Evolutionary conservation across 1,139 yeast species (phyloP).

Genomic region (Saccharomyces hybrid): DNA sequence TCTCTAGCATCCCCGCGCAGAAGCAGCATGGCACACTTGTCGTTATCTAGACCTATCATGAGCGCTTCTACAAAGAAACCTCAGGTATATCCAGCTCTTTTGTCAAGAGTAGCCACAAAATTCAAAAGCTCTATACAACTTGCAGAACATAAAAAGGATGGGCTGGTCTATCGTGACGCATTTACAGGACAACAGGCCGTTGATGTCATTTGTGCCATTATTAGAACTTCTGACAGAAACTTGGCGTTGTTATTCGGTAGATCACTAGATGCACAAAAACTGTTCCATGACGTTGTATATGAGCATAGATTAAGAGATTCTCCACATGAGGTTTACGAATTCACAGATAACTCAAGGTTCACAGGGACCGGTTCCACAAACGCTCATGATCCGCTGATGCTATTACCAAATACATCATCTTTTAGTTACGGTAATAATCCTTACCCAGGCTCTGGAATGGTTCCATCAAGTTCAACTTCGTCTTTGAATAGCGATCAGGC

Average conservation of each 20-base stretch:
- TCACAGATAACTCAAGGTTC: constrained; percentile 45
- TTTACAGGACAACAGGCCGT: constrained; percentile 95
- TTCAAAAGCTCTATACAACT: constrained; percentile 65
- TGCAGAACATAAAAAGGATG: constrained; percentile 83
- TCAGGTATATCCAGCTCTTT: constrained; percentile 70
- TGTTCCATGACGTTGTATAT: constrained; percentile 92
- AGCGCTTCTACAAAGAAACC: constrained; percentile 25
- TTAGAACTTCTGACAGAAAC: constrained; percentile 85
- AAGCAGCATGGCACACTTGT: constrained; percentile 10
- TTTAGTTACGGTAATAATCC: constrained; percentile 3
- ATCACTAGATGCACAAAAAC: constrained; percentile 87
- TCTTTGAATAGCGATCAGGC: constrained; percentile 20
- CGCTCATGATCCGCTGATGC: constrained; percentile 23
- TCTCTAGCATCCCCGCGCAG: constrained; percentile 16
- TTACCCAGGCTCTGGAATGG: constrained; percentile 8
- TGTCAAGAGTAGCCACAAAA: constrained; percentile 75
- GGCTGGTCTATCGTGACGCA: constrained; percentile 89
- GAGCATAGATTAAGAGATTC: constrained; percentile 90
- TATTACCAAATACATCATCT: constrained; percentile 14
- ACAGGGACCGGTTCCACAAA: constrained; percentile 17
- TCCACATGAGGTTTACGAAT: constrained; percentile 78
- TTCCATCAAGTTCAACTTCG: constrained; percentile 17
- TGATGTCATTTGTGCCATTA: constrained; percentile 74
- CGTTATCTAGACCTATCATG: constrained; percentile 25
- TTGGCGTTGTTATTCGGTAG: constrained; percentile 84